Evolutionary conservation across 2,329 filamentous ascomycete genomes (phyloP).

Genomic region (Microsporum audouinii): DNA sequence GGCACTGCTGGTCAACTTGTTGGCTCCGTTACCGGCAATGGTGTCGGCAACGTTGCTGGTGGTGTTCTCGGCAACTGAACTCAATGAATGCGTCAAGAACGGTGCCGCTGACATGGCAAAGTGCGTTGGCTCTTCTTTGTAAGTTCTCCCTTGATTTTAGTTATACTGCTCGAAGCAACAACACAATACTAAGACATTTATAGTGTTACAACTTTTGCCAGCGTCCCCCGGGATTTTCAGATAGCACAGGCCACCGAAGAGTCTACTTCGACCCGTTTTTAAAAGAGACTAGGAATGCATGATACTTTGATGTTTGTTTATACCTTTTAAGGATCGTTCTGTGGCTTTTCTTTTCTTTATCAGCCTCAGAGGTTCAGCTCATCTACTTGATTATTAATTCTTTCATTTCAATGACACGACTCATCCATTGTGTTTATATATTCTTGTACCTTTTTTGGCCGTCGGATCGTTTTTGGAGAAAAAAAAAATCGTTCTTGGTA

Average conservation of each 20-base stretch:
- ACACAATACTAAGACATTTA: background rate
- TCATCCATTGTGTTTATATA: background rate
- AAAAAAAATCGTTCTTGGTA: background rate
- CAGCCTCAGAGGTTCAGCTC: background rate
- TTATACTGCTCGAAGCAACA: background rate
- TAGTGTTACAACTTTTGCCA: background rate
- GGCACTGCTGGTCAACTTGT: background rate
- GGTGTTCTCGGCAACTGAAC: background rate
- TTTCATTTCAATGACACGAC: background rate
- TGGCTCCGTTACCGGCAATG: background rate
- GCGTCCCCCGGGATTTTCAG: background rate
- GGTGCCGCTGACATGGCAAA: background rate
- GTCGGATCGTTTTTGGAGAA: background rate
- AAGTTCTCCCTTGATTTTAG: background rate
- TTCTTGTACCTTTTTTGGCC: slow-evolving; percentile 1
- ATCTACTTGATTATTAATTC: background rate
- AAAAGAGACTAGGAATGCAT: background rate
- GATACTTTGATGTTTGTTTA: slow-evolving; percentile 2
- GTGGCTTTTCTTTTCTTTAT: background rate
- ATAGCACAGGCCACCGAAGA: background rate
- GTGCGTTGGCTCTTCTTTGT: background rate
- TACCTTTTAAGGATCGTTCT: background rate
- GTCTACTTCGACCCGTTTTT: background rate
- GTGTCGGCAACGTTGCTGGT: background rate
- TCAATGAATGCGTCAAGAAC: background rate